phyloP scores from a whole-genome alignment of 495 filamentous ascomycete genomes.

The Trichoderma asperelloides region DNA sequence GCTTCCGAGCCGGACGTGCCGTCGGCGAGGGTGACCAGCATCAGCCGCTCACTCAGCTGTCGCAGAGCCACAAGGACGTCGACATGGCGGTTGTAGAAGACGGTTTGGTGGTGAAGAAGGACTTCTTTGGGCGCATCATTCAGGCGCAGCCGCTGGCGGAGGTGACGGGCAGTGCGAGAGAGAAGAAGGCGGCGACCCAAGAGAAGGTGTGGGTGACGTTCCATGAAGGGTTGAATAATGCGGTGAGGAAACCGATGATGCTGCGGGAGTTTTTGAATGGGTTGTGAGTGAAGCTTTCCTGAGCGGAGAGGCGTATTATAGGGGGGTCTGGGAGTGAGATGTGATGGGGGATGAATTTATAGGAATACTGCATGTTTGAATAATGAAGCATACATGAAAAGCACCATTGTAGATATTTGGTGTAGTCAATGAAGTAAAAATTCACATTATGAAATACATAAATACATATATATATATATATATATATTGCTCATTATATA shows the following conservation, averaged over 20 bases:
- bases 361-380: background rate
- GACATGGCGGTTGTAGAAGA: conserved; percentile 23
- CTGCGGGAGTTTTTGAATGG: conserved; percentile 74
- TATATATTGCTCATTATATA: conserved; percentile 4
- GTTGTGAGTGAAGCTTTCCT: conserved; percentile 25
- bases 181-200: conserved; percentile 25
- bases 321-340: too few relatives aligned
- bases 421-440: background rate
- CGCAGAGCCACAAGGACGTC: conserved; percentile 33
- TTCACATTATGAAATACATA: background rate
- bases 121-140: conserved; percentile 82
- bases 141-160: conserved; percentile 33
- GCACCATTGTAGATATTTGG: background rate
- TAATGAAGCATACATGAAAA: background rate
- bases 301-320: too few relatives aligned
- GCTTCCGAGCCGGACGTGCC: conserved; percentile 35
- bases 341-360: background rate
- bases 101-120: conserved; percentile 52
- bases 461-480: background rate
- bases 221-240: conserved; percentile 94
- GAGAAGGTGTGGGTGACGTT: conserved; percentile 86
- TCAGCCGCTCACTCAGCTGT: background rate
- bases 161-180: conserved; percentile 28
- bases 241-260: conserved; percentile 84
- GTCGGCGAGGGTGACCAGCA: conserved; percentile 16